Percentiles rank a stretch among this genome's conserved stretches.
These are phyloP conservation scores for Geotrichum siamense DNA, from an alignment of 1,139 yeast species.

Conservation along the genomic window DNA sequence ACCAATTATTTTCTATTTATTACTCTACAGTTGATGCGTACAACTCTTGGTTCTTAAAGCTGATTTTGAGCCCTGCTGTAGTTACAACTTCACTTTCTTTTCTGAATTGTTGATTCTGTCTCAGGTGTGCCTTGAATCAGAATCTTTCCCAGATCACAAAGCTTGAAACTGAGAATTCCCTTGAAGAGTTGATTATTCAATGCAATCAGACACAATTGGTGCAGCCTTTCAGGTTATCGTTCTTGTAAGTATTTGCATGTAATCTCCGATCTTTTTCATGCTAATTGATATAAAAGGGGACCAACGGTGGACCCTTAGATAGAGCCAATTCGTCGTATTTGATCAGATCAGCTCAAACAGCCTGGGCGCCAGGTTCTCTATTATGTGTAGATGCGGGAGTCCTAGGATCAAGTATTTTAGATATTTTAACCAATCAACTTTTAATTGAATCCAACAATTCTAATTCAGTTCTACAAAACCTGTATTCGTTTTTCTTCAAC, in stretches of 20 bases:
- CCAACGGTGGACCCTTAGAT: slow-evolving; percentile 29
- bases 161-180: too few species aligned
- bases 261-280: background rate
- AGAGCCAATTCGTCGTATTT: slow-evolving; percentile 41
- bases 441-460: slow-evolving; percentile 5
- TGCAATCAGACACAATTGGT: background rate
- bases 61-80: too few species aligned
- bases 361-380: slow-evolving; percentile 37
- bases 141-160: too few species aligned
- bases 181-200: too few species aligned
- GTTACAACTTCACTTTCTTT: too few species aligned
- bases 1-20: too few species aligned
- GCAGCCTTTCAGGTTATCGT: slow-evolving; percentile 17
- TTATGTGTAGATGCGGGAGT: slow-evolving; percentile 75
- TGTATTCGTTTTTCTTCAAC: slow-evolving; percentile 9
- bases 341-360: slow-evolving; percentile 46
- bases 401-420: slow-evolving; percentile 53
- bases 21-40: too few species aligned
- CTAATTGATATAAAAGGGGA: slow-evolving; percentile 11
- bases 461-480: background rate
- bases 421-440: slow-evolving; percentile 37
- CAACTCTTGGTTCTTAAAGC: too few species aligned
- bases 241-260: slow-evolving; percentile 18
- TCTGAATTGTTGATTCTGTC: too few species aligned
- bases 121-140: too few species aligned